Evolutionary conservation across 2,329 filamentous ascomycete species (phyloP).

Genomic region (Colletotrichum truncatum): DNA sequence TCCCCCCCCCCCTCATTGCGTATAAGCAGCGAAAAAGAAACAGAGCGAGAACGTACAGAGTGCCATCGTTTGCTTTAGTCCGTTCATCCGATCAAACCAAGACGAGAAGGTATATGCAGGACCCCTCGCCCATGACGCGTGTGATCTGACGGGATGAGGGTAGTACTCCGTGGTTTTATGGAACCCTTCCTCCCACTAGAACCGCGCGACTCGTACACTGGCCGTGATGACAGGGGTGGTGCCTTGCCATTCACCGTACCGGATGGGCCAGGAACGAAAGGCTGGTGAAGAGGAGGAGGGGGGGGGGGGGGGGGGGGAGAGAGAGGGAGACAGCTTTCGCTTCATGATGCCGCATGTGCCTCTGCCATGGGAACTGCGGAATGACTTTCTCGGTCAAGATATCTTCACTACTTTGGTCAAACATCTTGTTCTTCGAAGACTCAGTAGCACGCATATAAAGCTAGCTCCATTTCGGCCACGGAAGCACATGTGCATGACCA

Average conservation of each 20-base stretch:
- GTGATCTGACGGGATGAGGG: background rate
- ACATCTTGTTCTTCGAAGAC: too few relatives aligned
- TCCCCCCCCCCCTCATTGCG: background rate
- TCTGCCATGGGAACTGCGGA: too few relatives aligned
- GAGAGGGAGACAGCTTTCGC: too few relatives aligned
- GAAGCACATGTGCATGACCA: too few relatives aligned
- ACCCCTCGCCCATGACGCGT: background rate
- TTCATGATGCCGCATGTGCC: too few relatives aligned
- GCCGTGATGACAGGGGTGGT: background rate
- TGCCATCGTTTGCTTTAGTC: background rate
- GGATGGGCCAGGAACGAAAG: too few relatives aligned
- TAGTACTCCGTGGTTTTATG: background rate
- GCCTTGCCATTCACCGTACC: background rate
- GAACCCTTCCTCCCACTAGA: background rate
- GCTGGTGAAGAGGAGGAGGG: too few relatives aligned
- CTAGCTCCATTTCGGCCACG: too few relatives aligned
- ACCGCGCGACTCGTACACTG: background rate
- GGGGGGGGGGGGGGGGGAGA: too few relatives aligned
- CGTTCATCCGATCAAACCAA: slow-evolving; percentile 12
- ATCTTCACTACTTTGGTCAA: too few relatives aligned
- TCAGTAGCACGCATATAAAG: too few relatives aligned
- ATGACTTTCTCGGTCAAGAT: too few relatives aligned
- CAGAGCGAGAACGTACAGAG: background rate
- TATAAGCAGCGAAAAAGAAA: background rate
- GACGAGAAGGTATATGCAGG: background rate